Conservation (phyloP, 148 eudicot species). For the Persicaria tinctoria region DNA sequence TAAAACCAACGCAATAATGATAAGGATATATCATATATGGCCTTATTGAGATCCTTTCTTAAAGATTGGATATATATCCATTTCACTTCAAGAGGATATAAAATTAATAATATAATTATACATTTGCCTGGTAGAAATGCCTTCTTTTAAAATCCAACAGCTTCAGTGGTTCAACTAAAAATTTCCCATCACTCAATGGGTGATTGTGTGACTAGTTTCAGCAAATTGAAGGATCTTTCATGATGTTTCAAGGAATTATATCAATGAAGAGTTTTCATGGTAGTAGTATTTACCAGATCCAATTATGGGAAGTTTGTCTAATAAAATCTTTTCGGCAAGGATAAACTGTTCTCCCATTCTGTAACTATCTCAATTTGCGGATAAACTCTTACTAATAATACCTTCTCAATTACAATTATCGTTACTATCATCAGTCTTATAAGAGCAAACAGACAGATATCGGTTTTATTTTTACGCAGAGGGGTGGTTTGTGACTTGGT, state of each 20-base stretch:
- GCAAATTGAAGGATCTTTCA: neutral
- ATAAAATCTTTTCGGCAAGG: neutral
- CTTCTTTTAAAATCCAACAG: neutral
- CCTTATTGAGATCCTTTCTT: neutral
- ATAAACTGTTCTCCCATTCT: neutral
- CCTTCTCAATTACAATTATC: neutral
- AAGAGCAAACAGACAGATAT: neutral
- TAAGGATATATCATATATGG: neutral
- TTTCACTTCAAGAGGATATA: neutral
- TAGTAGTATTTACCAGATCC: neutral
- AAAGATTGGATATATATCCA: neutral
- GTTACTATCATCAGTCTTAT: neutral
- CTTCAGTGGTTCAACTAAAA: neutral
- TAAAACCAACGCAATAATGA: neutral
- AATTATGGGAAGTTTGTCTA: neutral
- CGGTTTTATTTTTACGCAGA: too few species aligned
- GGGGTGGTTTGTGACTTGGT: neutral
- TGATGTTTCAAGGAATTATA: neutral
- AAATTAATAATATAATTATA: neutral
- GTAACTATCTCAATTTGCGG: neutral
- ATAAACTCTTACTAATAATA: neutral
- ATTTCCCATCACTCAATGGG: neutral
- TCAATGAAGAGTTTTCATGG: neutral
- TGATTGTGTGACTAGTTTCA: neutral
- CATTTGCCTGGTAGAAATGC: neutral